Evolutionary conservation across 768 basidiomycete species (phyloP).

Genomic region (Pisolithus sp.): DNA sequence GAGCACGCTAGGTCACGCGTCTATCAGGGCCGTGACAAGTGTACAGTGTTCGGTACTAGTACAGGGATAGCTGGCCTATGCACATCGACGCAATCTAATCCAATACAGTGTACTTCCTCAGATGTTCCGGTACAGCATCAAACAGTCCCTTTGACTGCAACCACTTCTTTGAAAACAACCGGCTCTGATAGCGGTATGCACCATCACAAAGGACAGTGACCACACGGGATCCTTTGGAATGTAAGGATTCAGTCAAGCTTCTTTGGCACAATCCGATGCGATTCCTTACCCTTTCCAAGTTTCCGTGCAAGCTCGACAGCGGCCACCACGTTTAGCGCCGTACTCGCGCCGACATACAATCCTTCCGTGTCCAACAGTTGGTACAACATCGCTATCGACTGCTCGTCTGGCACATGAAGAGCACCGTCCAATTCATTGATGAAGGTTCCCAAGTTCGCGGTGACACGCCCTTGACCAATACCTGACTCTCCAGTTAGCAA

Average conservation of each 20-base stretch:
- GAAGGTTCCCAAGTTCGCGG: constrained; percentile 82
- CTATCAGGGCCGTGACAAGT: neutral
- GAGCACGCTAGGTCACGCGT: neutral
- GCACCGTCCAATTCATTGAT: constrained; percentile 75
- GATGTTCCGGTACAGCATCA: constrained; percentile 69
- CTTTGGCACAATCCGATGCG: neutral
- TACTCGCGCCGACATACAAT: constrained; percentile 89
- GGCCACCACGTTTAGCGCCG: constrained; percentile 92
- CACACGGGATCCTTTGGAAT: constrained; percentile 60
- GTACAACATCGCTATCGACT: constrained; percentile 91
- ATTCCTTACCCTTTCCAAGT: constrained; percentile 67
- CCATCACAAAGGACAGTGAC: constrained; percentile 93
- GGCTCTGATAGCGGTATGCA: constrained; percentile 94
- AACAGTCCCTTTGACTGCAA: constrained; percentile 72
- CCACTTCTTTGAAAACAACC: constrained; percentile 94
- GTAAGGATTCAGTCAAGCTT: neutral
- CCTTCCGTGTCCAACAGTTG: constrained; percentile 89
- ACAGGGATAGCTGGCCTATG: too few relatives aligned
- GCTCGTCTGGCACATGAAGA: constrained; percentile 78
- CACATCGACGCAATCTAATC: constrained; percentile 35
- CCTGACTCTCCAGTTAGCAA: constrained; percentile 39
- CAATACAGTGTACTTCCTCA: constrained; percentile 88
- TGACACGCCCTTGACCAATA: constrained; percentile 95
- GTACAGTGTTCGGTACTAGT: too few relatives aligned
- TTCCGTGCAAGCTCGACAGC: constrained; percentile 82